Evolutionary conservation across 2,329 filamentous ascomycete species (phyloP).

Genomic region (Botryosphaeria dothidea): DNA sequence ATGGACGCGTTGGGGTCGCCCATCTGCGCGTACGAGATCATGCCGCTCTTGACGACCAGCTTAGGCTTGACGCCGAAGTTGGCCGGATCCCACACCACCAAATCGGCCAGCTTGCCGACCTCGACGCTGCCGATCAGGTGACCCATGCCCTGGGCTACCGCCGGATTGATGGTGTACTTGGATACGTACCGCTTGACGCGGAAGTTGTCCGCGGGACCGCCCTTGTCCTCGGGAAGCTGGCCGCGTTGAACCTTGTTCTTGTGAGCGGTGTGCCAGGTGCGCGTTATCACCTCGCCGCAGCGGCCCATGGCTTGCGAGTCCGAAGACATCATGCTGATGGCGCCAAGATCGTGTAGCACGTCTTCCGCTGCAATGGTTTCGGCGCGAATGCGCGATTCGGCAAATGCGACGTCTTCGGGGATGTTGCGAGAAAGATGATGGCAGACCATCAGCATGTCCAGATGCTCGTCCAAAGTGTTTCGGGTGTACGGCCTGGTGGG

Average conservation of each 20-base stretch:
- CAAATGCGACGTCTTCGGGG: slow-evolving; percentile 93
- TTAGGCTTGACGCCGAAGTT: slow-evolving; percentile 87
- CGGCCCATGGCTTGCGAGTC: slow-evolving; percentile 97
- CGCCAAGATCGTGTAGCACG: slow-evolving; percentile 89
- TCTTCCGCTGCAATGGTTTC: slow-evolving; percentile 98
- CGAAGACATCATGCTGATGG: slow-evolving; percentile 96
- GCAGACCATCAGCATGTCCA: slow-evolving; percentile 99
- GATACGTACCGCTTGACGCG: slow-evolving; percentile 88
- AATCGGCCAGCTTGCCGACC: slow-evolving; percentile 84
- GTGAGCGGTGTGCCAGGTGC: slow-evolving; percentile 96
- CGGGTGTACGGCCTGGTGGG: slow-evolving; percentile 86
- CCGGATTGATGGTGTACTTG: slow-evolving; percentile 96
- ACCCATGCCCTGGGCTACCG: slow-evolving; percentile 84
- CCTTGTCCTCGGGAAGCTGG: slow-evolving; percentile 72
- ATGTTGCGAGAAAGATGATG: slow-evolving; percentile 92
- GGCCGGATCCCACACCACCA: slow-evolving; percentile 82
- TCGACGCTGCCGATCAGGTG: slow-evolving; percentile 87
- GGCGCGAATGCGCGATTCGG: slow-evolving; percentile 88
- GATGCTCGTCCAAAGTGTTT: slow-evolving; percentile 93
- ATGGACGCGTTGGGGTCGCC: slow-evolving; percentile 61
- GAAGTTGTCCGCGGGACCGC: slow-evolving; percentile 82
- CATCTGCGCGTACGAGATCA: slow-evolving; percentile 84
- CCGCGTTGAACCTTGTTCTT: slow-evolving; percentile 93
- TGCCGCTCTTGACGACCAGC: slow-evolving; percentile 80
- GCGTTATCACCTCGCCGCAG: slow-evolving; percentile 87